phyloP scores from a whole-genome alignment of 2,329 filamentous ascomycete species.

The Bipolaris gigantea region DNA sequence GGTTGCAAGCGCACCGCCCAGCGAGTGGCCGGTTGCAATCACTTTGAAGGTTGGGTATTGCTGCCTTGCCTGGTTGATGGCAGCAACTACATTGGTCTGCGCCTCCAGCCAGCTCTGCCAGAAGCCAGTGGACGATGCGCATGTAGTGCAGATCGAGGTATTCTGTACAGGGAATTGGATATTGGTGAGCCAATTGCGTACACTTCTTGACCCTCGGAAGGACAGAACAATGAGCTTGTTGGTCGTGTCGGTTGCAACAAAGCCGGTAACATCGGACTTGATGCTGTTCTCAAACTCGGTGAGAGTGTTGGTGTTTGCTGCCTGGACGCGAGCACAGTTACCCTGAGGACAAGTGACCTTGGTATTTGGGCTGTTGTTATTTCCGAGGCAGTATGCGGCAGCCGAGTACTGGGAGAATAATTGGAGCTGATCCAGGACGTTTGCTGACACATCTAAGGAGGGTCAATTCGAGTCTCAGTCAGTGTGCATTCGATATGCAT shows the following conservation, averaged over 20 bases:
- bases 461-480: neutral
- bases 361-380: conserved; percentile 50
- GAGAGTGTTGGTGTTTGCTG: conserved; percentile 50
- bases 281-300: conserved; percentile 52
- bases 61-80: conserved; percentile 50
- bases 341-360: conserved; percentile 50
- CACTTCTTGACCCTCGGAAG: conserved; percentile 60
- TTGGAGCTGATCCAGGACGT: conserved; percentile 47
- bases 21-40: conserved; percentile 67
- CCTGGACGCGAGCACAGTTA: conserved; percentile 54
- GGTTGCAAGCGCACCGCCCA: conserved; percentile 67
- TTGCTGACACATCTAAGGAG: conserved; percentile 43
- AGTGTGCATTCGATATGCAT: conserved; percentile 2
- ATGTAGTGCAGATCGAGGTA: conserved; percentile 50
- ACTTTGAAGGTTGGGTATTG: conserved; percentile 58
- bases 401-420: conserved; percentile 57
- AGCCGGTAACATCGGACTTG: conserved; percentile 51
- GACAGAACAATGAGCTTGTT: conserved; percentile 61
- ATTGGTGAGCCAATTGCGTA: conserved; percentile 66
- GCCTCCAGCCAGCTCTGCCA: conserved; percentile 61
- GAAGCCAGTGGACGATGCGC: conserved; percentile 62
- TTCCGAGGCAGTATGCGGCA: conserved; percentile 55
- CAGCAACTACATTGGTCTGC: conserved; percentile 45
- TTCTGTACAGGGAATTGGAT: conserved; percentile 48
- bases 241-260: conserved; percentile 51